These are phyloP conservation scores for Priceomyces medius DNA, from an alignment of 805 yeast species.

Conservation along the genomic window DNA sequence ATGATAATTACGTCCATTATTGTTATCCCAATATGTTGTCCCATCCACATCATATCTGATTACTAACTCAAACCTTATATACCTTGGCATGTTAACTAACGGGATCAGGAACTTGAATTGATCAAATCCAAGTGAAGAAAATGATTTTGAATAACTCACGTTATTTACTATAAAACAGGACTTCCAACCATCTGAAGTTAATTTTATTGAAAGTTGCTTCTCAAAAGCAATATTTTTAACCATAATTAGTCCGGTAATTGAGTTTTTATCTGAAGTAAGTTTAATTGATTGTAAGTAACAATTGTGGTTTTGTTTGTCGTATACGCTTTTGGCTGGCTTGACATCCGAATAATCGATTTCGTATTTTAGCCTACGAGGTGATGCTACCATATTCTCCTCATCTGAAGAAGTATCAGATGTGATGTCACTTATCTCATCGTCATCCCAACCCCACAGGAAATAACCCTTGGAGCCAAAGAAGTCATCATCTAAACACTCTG, in stretches of 20 bases:
- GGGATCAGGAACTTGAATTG: slow-evolving; percentile 53
- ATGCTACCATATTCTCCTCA: slow-evolving; percentile 11
- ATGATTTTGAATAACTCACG: slow-evolving; percentile 20
- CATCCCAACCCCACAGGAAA: slow-evolving; percentile 24
- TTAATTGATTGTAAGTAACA: slow-evolving; percentile 39
- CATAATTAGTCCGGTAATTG: slow-evolving; percentile 23
- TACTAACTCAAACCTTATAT: slow-evolving; percentile 34
- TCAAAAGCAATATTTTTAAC: slow-evolving; percentile 38
- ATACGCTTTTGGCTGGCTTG: slow-evolving; percentile 4
- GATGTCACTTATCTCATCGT: slow-evolving; percentile 17
- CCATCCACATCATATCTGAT: slow-evolving; percentile 30
- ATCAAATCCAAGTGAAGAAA: slow-evolving; percentile 33
- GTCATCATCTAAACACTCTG: slow-evolving; percentile 15
- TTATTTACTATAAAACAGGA: slow-evolving; percentile 28
- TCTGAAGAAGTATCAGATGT: slow-evolving; percentile 22
- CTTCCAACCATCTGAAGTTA: slow-evolving; percentile 51
- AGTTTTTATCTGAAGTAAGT: slow-evolving; percentile 20
- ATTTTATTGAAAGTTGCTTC: slow-evolving; percentile 39
- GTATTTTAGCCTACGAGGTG: slow-evolving; percentile 7
- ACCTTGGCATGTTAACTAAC: slow-evolving; percentile 30
- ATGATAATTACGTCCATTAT: slow-evolving; percentile 32
- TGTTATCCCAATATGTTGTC: slow-evolving; percentile 39
- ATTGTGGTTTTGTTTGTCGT: slow-evolving; percentile 14
- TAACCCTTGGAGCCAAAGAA: slow-evolving; percentile 13
- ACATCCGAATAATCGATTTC: slow-evolving; percentile 14